phyloP scores from a whole-genome alignment of 2,329 filamentous ascomycete genomes.

The Emericellopsis atlantica region DNA sequence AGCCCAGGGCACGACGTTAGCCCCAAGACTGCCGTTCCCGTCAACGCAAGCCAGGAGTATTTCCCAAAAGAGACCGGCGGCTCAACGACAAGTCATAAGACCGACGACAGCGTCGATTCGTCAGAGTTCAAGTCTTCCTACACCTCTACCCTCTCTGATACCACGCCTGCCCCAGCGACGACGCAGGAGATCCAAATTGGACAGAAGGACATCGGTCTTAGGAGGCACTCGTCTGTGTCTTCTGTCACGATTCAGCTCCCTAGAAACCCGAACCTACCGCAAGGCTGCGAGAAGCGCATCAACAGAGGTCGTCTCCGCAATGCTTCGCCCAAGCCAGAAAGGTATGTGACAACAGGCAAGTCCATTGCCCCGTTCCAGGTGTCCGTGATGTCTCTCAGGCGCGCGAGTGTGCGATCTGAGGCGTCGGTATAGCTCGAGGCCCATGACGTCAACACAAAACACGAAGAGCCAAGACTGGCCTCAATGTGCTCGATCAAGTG shows the following conservation, averaged over 20 bases:
- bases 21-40: conserved; percentile 18
- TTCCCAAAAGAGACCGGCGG: conserved; percentile 10
- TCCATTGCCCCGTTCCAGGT: no score
- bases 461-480: no score
- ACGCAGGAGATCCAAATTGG: background rate
- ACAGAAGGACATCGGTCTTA: conserved; percentile 1
- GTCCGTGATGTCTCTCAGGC: no score
- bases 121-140: conserved; percentile 1
- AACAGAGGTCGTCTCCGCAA: conserved; percentile 26
- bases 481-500: no score
- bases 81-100: conserved; percentile 1
- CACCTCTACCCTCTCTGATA: background rate
- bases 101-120: conserved; percentile 3
- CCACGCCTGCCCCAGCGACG: background rate
- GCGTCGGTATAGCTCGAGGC: no score
- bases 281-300: conserved; percentile 32
- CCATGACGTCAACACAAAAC: no score
- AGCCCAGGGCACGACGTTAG: conserved; percentile 20
- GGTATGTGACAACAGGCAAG: conserved; percentile 16
- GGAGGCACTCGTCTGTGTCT: conserved; percentile 26
- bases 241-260: conserved; percentile 34
- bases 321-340: conserved; percentile 32
- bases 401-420: no score
- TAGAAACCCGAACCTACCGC: conserved; percentile 30
- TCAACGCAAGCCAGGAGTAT: conserved; percentile 11